Base-by-base conservation (phyloP, 1,284 basidiomycete genomes). In the Ceratobasidium sp. region DNA sequence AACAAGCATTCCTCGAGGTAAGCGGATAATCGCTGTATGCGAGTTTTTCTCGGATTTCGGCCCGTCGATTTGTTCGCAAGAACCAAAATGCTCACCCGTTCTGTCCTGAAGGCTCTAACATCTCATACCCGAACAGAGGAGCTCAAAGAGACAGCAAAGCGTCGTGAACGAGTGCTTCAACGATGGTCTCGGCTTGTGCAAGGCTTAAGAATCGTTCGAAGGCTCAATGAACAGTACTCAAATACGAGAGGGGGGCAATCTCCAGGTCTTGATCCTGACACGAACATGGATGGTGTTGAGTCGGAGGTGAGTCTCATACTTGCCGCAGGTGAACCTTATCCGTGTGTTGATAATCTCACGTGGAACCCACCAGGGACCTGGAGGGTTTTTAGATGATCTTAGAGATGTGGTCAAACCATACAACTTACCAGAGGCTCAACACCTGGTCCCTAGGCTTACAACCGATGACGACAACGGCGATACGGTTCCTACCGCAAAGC, bases 161-260 rank as follows among this genome's bases (percentile, higher is more conserved):
- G 88, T 76, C 89, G 94, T 80, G 95, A 96, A 74, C 89, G 91
- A 31, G 93, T 92, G 0, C 85, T 98, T 80, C 97, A 96, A 84
- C 89, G 92, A 56, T 99, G 98, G 98, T 89, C 87, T 60, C 91
- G 92, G 80, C 88, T 99, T 39, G 88, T 99, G 35, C 94, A 95
- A 51, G 97, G 96, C 0, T 86, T 99, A 61, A 89, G 94, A 33
- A 94, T 99, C 76, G 89, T 95, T 10, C 88, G 92, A 81, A 89
- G 96, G 47, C 86, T 99, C 42, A 90, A 93, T 80, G 90, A 90
- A 66, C 91, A 97, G 82, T 99, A 98, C 83, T 45, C 82, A 82
- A 37, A 84, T 51, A 47, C 23, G 82, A 65, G 49, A 61, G 53
- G 56, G 68, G 37, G 61, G 33, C 33, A 47, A 49, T 28, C 45